Conservation (phyloP, 2,329 filamentous ascomycete species). For the Calonectria crousiana region DNA sequence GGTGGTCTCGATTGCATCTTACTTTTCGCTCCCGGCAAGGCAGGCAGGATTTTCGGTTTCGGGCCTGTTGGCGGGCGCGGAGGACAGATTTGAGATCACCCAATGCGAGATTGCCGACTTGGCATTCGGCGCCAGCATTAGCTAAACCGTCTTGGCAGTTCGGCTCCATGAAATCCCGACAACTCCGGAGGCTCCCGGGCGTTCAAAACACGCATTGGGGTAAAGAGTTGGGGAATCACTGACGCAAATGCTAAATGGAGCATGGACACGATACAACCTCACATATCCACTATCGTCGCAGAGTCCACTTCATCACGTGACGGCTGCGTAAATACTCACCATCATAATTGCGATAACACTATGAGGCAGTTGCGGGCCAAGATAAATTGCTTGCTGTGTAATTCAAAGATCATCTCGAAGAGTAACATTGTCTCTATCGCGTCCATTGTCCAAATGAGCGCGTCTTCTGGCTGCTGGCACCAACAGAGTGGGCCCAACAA, state of each 20-base stretch:
- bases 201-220: background rate
- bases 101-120: background rate
- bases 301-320: slow-evolving; percentile 1
- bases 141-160: slow-evolving; percentile 53
- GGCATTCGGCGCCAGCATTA: background rate
- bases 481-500: background rate
- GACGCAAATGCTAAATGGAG: background rate
- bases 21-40: slow-evolving; percentile 21
- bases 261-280: slow-evolving; percentile 3
- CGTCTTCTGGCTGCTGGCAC: background rate
- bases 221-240: background rate
- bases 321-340: background rate
- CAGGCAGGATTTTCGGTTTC: slow-evolving; percentile 16
- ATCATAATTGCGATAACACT: background rate
- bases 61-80: slow-evolving; percentile 8
- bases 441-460: background rate
- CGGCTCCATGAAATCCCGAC: background rate
- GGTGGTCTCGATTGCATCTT: slow-evolving; percentile 11
- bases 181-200: background rate
- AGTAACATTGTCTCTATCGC: background rate
- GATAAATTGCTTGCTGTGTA: no score
- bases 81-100: background rate
- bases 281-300: background rate
- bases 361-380: no score
- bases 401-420: background rate